Percentiles rank a stretch among this genome's conserved stretches.
These are phyloP conservation scores for Pythium coloratum DNA, from an alignment of 352 stramenopile genomes.

Conservation along the genomic window DNA sequence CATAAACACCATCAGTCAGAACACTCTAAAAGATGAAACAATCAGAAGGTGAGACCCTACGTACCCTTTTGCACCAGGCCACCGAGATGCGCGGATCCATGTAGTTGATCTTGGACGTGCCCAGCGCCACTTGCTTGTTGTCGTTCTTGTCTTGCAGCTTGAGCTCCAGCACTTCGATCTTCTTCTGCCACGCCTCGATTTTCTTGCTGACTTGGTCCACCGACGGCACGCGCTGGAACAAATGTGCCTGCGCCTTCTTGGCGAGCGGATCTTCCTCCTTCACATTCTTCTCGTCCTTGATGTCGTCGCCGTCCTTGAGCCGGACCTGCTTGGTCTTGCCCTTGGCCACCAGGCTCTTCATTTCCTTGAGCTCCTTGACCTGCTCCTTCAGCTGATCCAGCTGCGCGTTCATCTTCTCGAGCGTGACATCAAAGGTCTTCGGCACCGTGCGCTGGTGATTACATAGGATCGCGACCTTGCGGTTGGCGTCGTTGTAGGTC, in stretches of 20 bases:
- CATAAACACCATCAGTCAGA: not conserved
- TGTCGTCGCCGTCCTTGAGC: conserved; percentile 87
- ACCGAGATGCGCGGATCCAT: conserved; percentile 99
- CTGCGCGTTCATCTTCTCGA: conserved; percentile 95
- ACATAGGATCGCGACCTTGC: conserved; percentile 99
- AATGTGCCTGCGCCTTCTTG: conserved; percentile 94
- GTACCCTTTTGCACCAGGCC: conserved; percentile 98
- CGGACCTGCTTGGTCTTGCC: conserved; percentile 90
- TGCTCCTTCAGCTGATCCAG: conserved; percentile 93
- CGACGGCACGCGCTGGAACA: conserved; percentile 92
- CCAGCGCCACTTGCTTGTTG: conserved; percentile 98
- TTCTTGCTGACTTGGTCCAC: conserved; percentile 94
- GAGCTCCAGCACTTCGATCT: conserved; percentile 90
- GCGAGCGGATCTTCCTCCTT: conserved; percentile 65
- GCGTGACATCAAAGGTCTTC: conserved; percentile 94
- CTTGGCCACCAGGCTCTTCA: conserved; percentile 86
- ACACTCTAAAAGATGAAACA: too few relatives aligned
- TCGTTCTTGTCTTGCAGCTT: conserved; percentile 98
- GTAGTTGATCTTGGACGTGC: conserved; percentile 99
- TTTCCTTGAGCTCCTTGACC: conserved; percentile 94
- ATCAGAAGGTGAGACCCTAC: conserved; percentile 37
- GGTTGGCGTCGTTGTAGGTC: conserved; percentile 99
- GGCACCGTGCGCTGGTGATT: conserved; percentile 99
- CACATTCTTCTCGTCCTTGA: conserved; percentile 47
- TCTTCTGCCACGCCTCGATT: conserved; percentile 94